Conservation (phyloP, 2,329 filamentous ascomycete genomes). For the Trichoderma semiorbis region DNA sequence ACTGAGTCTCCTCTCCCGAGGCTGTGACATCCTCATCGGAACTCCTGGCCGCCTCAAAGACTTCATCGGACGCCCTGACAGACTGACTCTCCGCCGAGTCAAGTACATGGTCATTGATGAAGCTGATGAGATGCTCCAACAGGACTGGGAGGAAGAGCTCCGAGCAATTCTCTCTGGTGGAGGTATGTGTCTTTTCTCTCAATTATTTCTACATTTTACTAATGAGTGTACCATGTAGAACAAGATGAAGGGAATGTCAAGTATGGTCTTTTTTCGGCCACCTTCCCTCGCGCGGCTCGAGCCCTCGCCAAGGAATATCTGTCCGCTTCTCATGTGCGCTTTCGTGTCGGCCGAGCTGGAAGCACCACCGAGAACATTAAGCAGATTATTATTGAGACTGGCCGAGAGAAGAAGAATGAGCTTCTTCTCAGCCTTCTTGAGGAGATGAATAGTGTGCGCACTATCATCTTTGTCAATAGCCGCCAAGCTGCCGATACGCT, state of each 20-base stretch:
- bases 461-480: conserved; percentile 85
- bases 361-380: conserved; percentile 78
- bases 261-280: conserved; percentile 88
- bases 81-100: conserved; percentile 71
- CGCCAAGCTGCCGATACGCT: conserved; percentile 76
- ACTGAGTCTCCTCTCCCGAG: conserved; percentile 68
- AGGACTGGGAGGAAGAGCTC: conserved; percentile 76
- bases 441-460: conserved; percentile 67
- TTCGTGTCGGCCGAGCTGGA: conserved; percentile 84
- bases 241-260: conserved; percentile 67
- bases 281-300: conserved; percentile 79
- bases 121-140: conserved; percentile 84
- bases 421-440: conserved; percentile 70
- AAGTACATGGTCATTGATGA: conserved; percentile 86
- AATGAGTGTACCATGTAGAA: conserved; percentile 44
- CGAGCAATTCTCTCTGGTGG: conserved; percentile 73
- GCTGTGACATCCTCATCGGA: conserved; percentile 85
- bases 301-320: conserved; percentile 75
- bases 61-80: conserved; percentile 68
- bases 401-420: conserved; percentile 63
- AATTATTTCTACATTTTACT: not conserved
- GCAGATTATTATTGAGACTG: conserved; percentile 69
- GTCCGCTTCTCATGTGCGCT: conserved; percentile 67
- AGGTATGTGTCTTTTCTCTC: conserved; percentile 51
- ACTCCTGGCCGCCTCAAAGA: conserved; percentile 84